A percentile compares a stretch with the other conserved stretches of the same genome.
These are phyloP conservation scores for Sclerotinia glacialis DNA, from an alignment of 2,329 filamentous ascomycete genomes.

Conservation along the genomic window DNA sequence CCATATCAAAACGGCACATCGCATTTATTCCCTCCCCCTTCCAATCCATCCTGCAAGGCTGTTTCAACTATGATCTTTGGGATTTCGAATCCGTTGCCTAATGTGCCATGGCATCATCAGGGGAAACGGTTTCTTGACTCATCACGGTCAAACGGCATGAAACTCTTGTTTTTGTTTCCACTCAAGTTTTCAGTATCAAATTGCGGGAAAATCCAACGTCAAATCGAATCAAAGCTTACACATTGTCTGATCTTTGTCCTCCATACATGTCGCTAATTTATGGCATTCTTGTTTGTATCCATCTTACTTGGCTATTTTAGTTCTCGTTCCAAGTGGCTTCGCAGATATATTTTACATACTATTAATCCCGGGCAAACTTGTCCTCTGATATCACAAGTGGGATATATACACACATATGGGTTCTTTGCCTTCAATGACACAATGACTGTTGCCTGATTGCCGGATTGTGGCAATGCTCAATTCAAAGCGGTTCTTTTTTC, in stretches of 20 bases:
- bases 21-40: not conserved
- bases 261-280: not conserved
- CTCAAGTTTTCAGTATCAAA: not conserved
- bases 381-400: not conserved
- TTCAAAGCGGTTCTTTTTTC: not conserved
- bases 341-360: not conserved
- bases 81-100: not conserved
- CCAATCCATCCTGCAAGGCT: constrained; percentile 1
- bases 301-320: not conserved
- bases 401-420: not conserved
- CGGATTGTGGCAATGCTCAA: not conserved
- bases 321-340: not conserved
- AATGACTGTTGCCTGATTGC: not conserved
- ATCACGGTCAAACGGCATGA: not conserved
- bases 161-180: not conserved
- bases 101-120: not conserved
- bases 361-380: not conserved
- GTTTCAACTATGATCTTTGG: not conserved
- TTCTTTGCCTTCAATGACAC: not conserved
- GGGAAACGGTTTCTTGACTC: not conserved
- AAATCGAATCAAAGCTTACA: not conserved
- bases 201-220: not conserved
- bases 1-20: constrained; percentile 1
- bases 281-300: not conserved
- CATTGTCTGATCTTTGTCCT: not conserved